A percentile compares a stretch with the other conserved stretches of the same genome.
phyloP scores from a whole-genome alignment of 495 filamentous ascomycete genomes.

The Penicillium lagena region DNA sequence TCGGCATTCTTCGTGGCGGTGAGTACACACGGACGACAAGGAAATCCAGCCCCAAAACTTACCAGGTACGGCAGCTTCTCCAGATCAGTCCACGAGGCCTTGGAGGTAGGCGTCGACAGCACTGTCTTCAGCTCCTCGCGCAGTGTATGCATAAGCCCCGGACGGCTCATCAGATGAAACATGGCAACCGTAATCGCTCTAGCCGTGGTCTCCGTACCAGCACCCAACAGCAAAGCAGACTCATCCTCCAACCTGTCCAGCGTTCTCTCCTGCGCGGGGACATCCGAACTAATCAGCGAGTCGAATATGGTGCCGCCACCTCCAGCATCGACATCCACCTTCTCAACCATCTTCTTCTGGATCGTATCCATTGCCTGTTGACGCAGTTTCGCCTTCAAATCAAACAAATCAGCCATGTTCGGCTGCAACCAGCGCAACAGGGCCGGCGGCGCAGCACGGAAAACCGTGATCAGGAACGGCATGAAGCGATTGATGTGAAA shows the following conservation, averaged over 20 bases:
- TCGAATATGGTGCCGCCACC: slow-evolving; percentile 12
- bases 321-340: background rate
- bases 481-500: slow-evolving; percentile 23
- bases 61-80: slow-evolving; percentile 48
- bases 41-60: background rate
- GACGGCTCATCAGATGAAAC: slow-evolving; percentile 12
- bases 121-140: slow-evolving; percentile 24
- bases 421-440: slow-evolving; percentile 16
- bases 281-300: slow-evolving; percentile 9
- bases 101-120: slow-evolving; percentile 16
- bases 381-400: slow-evolving; percentile 11
- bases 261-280: slow-evolving; percentile 17
- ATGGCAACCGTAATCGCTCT: slow-evolving; percentile 12
- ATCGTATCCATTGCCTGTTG: slow-evolving; percentile 13
- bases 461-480: slow-evolving; percentile 12
- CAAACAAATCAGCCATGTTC: slow-evolving; percentile 13
- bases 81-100: slow-evolving; percentile 31
- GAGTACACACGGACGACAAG: background rate
- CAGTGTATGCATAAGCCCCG: slow-evolving; percentile 9
- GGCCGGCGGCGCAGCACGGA: slow-evolving; percentile 9
- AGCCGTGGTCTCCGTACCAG: slow-evolving; percentile 39
- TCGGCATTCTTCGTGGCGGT: no score
- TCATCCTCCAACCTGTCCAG: slow-evolving; percentile 31
- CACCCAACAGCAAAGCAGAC: slow-evolving; percentile 27
- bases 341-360: slow-evolving; percentile 8